These are phyloP conservation scores for Macrolepiota dolichaula DNA, from an alignment of 768 basidiomycete genomes.

Conservation along the genomic window DNA sequence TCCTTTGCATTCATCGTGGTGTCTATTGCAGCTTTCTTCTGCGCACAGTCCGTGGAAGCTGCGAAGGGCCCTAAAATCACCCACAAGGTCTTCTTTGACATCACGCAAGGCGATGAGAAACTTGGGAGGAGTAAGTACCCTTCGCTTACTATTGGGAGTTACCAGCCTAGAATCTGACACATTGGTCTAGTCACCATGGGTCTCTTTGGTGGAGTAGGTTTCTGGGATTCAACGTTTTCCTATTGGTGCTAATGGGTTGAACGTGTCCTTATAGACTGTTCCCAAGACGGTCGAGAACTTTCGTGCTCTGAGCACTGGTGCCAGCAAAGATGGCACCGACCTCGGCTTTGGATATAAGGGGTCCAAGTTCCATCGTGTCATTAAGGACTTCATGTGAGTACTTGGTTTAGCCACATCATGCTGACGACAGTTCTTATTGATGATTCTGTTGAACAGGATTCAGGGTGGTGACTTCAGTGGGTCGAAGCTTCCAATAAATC, in stretches of 20 bases:
- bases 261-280: conserved; percentile 64
- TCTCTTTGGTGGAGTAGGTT: conserved; percentile 80
- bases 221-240: conserved; percentile 1
- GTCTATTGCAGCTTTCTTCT: conserved; percentile 67
- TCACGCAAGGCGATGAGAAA: conserved; percentile 86
- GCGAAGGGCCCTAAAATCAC: conserved; percentile 88
- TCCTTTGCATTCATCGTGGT: conserved; percentile 60
- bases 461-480: conserved; percentile 98
- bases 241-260: not conserved
- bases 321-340: conserved; percentile 71
- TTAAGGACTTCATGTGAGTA: conserved; percentile 86
- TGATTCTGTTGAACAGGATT: conserved; percentile 51
- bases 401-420: not conserved
- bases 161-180: conserved; percentile 12
- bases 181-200: conserved; percentile 68
- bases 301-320: conserved; percentile 85
- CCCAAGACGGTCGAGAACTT: conserved; percentile 98
- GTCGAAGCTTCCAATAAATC: conserved; percentile 26
- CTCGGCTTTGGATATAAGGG: conserved; percentile 92
- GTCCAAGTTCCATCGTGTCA: conserved; percentile 94
- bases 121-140: conserved; percentile 68
- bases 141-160: conserved; percentile 7
- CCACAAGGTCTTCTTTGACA: conserved; percentile 91
- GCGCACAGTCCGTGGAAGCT: conserved; percentile 70
- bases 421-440: not conserved